These are phyloP conservation scores for Crepidotus variabilis DNA, from an alignment of 768 basidiomycete species.

Conservation along the genomic window DNA sequence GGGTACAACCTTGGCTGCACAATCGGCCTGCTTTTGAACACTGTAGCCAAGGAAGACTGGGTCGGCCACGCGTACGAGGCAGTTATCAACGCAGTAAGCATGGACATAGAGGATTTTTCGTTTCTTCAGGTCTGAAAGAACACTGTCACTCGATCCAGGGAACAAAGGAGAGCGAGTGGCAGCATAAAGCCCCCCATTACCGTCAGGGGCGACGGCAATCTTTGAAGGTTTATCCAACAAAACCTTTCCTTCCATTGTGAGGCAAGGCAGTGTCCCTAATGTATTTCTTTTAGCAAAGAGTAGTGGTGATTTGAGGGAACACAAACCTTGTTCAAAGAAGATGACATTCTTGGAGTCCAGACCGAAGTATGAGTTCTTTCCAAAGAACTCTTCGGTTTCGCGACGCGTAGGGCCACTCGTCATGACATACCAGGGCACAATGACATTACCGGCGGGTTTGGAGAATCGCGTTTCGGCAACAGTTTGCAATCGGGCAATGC, in stretches of 20 bases:
- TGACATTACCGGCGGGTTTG: constrained; percentile 56
- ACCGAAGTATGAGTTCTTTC: constrained; percentile 75
- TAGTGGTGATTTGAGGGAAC: constrained; percentile 7
- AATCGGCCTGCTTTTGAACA: constrained; percentile 83
- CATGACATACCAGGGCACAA: constrained; percentile 98
- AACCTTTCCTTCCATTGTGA: constrained; percentile 92
- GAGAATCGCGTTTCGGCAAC: constrained; percentile 58
- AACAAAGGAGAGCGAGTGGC: constrained; percentile 81
- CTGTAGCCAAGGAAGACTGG: constrained; percentile 96
- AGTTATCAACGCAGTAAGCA: constrained; percentile 98
- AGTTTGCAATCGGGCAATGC: constrained; percentile 80
- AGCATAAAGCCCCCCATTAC: constrained; percentile 96
- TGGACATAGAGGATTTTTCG: constrained; percentile 88
- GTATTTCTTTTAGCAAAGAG: constrained; percentile 4
- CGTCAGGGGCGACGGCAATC: constrained; percentile 95
- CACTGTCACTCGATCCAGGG: constrained; percentile 55
- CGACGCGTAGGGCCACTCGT: constrained; percentile 92
- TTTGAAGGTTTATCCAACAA: constrained; percentile 75
- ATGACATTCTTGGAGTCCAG: constrained; percentile 76
- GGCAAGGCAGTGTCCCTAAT: constrained; percentile 90
- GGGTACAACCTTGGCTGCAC: constrained; percentile 94
- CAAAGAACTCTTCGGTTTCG: constrained; percentile 86
- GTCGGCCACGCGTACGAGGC: constrained; percentile 95
- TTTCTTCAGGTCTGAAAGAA: constrained; percentile 75
- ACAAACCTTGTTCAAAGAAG: constrained; percentile 92